Evolutionary conservation across 2,329 filamentous ascomycete species (phyloP), one percentile per base, ranked within the genome.

Genomic region (Penicillium digitatum): DNA sequence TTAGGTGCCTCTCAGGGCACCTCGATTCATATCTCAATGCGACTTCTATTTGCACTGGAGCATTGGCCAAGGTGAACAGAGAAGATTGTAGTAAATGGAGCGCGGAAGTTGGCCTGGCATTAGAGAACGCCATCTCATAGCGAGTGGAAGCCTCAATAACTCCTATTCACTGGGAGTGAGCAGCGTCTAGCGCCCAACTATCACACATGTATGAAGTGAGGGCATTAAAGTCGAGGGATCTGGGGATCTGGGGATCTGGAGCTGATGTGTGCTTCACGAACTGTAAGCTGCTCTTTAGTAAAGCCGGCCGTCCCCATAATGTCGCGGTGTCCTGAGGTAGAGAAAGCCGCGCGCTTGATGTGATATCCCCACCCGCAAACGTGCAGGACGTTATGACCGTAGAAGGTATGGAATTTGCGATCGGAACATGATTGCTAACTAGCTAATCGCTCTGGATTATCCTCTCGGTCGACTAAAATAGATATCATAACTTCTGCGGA

Each of bases 251-350:
- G 83, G 58, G 89, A 93, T 10, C 83, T 78, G 1, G 84, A 76
- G 69, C 88, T 92, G 26, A 92, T 78, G 24, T 87, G 83, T 3
- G 87, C 85, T 56, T 90, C 86, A 34, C 87, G 81, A 4, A 93
- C 88, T 49, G 81, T 84, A 43, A 91, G 67, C 65, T 93, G 88
- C 46, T 85, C 86, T 42, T 89, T 84, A 0, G 84, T 86, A 73
- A 93, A 91, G 26, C 86, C 84, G 1, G 82, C 82, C 34, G 81
- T 84, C 61, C 89, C 86, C 88, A 92, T 91, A 50, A 91, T 75
- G 12, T 63, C 61, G 29, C 60, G 62, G 11, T 58, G 61, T 32
- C 64, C 47, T 26, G 71, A 68, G 20, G 64, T 66, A n/a, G 72
- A 74, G 56, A 75, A 75, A 34, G 58, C 45, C 20, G 48, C 52